phyloP scores from a whole-genome alignment of 2,329 filamentous ascomycete genomes.

The Hortaea werneckii region DNA sequence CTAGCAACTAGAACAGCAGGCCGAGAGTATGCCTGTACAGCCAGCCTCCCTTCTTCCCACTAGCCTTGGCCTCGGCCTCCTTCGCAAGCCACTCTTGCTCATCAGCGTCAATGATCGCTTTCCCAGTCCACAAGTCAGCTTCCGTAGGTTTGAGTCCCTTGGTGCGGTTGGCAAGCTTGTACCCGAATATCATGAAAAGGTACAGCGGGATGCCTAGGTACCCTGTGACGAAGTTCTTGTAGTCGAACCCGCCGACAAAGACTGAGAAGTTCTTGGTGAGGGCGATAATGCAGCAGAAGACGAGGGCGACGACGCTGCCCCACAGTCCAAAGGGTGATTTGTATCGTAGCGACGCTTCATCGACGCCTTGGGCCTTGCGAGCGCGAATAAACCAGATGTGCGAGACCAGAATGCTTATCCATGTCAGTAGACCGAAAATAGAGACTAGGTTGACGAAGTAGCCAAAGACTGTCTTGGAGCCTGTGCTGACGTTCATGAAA shows the following conservation, averaged over 20 bases:
- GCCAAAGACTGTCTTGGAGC: constrained; percentile 32
- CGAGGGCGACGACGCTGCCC: constrained; percentile 58
- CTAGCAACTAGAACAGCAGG: constrained; percentile 16
- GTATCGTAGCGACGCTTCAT: constrained; percentile 40
- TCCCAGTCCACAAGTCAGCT: constrained; percentile 51
- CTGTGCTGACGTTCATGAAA: constrained; percentile 34
- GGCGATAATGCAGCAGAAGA: constrained; percentile 62
- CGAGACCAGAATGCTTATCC: background rate
- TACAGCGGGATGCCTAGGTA: constrained; percentile 51
- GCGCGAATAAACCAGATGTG: constrained; percentile 3
- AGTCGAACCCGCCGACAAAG: constrained; percentile 57
- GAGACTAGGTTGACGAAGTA: constrained; percentile 2
- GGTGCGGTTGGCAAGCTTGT: constrained; percentile 55
- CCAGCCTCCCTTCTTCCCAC: constrained; percentile 11
- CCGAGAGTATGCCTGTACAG: constrained; percentile 19
- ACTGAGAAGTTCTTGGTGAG: constrained; percentile 75
- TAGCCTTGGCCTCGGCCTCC: constrained; percentile 19
- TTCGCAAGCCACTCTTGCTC: constrained; percentile 31
- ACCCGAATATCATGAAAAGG: constrained; percentile 48
- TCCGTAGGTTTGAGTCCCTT: constrained; percentile 44
- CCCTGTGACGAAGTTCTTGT: constrained; percentile 56
- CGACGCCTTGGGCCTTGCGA: constrained; percentile 6
- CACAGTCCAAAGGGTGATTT: constrained; percentile 59
- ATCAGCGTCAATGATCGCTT: constrained; percentile 48
- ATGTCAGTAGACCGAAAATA: constrained; percentile 1